Conservation (phyloP, 345 rosid species). For the Carallia pectinifolia region DNA sequence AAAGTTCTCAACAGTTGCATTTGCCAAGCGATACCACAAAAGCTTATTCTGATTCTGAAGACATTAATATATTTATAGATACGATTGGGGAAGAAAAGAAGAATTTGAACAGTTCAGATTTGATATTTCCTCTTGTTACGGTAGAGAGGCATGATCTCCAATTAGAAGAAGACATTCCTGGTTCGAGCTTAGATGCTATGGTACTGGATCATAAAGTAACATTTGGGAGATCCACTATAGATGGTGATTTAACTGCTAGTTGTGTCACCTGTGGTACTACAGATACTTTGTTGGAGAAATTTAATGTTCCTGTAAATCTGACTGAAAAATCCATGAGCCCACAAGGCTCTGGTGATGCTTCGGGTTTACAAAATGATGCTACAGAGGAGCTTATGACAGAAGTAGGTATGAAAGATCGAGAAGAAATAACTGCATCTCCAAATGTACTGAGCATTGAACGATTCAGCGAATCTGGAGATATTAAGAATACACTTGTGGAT, state of each 20-base stretch:
- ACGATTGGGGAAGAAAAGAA: slow-evolving; percentile 18
- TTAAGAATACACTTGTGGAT: slow-evolving; percentile 13
- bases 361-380: slow-evolving; percentile 18
- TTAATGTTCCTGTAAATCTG: slow-evolving; percentile 12
- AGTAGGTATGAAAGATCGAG: slow-evolving; percentile 21
- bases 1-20: slow-evolving; percentile 14
- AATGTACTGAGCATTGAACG: slow-evolving; percentile 29
- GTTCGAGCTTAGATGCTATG: slow-evolving; percentile 20
- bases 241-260: slow-evolving; percentile 12
- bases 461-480: slow-evolving; percentile 25
- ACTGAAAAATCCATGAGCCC: slow-evolving; percentile 19
- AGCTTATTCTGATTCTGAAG: slow-evolving; percentile 20
- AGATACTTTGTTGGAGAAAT: slow-evolving; percentile 8
- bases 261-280: slow-evolving; percentile 4
- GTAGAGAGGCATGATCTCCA: slow-evolving; percentile 21
- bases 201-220: slow-evolving; percentile 27
- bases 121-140: background rate
- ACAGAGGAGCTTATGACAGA: slow-evolving; percentile 9
- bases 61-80: slow-evolving; percentile 14
- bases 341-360: slow-evolving; percentile 20
- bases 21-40: slow-evolving; percentile 11
- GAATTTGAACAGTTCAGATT: slow-evolving; percentile 12
- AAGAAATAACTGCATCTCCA: slow-evolving; percentile 18
- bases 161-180: slow-evolving; percentile 22
- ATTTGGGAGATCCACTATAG: slow-evolving; percentile 15